phyloP scores from a whole-genome alignment of 495 filamentous ascomycete genomes.

The Zalerion maritima region DNA sequence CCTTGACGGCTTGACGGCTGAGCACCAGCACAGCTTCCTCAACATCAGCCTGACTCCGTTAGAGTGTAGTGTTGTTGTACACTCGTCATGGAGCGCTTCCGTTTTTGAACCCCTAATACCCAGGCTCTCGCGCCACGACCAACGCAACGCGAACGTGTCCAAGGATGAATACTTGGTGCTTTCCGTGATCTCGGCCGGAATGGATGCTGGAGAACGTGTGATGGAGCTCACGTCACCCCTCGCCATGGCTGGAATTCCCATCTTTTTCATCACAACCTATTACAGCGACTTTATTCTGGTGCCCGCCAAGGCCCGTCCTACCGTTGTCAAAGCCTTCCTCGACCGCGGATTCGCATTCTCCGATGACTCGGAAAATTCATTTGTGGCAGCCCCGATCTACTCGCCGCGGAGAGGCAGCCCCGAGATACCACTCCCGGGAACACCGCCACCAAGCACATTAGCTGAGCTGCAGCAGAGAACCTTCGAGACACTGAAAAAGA shows the following conservation, averaged over 20 bases:
- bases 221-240: constrained; percentile 83
- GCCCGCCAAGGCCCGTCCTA: constrained; percentile 52
- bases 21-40: constrained; percentile 61
- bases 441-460: constrained; percentile 62
- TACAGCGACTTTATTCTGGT: constrained; percentile 96
- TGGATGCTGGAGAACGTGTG: constrained; percentile 88
- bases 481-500: constrained; percentile 58
- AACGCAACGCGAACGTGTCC: constrained; percentile 52
- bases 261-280: constrained; percentile 98
- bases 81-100: constrained; percentile 49
- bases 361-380: constrained; percentile 52
- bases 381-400: constrained; percentile 41
- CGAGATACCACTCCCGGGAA: constrained; percentile 40
- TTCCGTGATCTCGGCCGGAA: constrained; percentile 71
- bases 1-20: constrained; percentile 24
- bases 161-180: constrained; percentile 76
- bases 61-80: constrained; percentile 87
- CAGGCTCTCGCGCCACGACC: constrained; percentile 27
- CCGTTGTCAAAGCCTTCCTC: constrained; percentile 64
- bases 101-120: constrained; percentile 61
- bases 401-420: constrained; percentile 32
- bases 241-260: constrained; percentile 82
- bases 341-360: constrained; percentile 70
- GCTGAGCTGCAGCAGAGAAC: constrained; percentile 70
- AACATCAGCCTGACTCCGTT: constrained; percentile 88